phyloP scores from a whole-genome alignment of 1,284 basidiomycete genomes.

The Hymenochaete sp. region DNA sequence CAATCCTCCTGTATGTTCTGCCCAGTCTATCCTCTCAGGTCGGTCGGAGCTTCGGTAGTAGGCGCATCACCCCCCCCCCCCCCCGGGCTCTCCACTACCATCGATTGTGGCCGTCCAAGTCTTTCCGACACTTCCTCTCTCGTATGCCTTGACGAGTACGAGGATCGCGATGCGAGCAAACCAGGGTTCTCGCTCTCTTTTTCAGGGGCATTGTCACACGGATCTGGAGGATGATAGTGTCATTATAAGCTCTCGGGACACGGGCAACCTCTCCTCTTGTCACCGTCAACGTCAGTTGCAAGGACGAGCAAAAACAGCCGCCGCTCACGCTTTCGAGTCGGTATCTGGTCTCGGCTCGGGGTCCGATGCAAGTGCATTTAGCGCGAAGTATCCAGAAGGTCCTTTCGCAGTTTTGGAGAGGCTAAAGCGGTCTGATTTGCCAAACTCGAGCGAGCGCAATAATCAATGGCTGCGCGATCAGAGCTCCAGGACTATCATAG shows the following conservation, averaged over 20 bases:
- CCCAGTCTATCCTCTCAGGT: constrained; percentile 63
- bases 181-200: constrained; percentile 42
- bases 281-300: constrained; percentile 23
- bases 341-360: constrained; percentile 13
- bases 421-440: constrained; percentile 42
- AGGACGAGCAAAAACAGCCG: constrained; percentile 16
- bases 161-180: constrained; percentile 48
- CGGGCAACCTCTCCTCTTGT: constrained; percentile 25
- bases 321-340: constrained; percentile 19
- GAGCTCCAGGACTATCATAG: constrained; percentile 49
- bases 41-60: constrained; percentile 55
- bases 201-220: constrained; percentile 25
- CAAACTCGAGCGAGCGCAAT: constrained; percentile 54
- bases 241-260: constrained; percentile 64
- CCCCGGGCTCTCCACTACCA: constrained; percentile 63
- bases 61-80: constrained; percentile 70
- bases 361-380: constrained; percentile 18
- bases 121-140: constrained; percentile 80
- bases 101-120: constrained; percentile 87
- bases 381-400: constrained; percentile 24
- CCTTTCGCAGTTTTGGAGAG: constrained; percentile 48
- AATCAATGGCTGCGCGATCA: constrained; percentile 80
- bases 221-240: constrained; percentile 61
- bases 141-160: constrained; percentile 66
- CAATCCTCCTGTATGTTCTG: constrained; percentile 59